Evolutionary conservation across 2,329 filamentous ascomycete species (phyloP).

Genomic region (Lecanicillium sp.): DNA sequence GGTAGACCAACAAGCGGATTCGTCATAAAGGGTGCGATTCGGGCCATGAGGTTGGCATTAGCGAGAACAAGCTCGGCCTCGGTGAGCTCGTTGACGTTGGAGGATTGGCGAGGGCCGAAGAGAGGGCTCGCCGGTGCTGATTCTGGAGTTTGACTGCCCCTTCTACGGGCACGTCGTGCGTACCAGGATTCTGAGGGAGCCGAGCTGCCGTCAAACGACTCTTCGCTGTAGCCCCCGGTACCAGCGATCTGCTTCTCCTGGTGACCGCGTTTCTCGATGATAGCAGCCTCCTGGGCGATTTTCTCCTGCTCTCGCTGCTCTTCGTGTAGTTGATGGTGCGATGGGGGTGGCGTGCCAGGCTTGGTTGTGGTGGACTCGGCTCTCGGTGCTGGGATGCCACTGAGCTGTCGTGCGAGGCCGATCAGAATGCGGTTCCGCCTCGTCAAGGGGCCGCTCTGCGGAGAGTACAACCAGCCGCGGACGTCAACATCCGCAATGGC

Average conservation of each 20-base stretch:
- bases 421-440: conserved; percentile 82
- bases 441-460: conserved; percentile 76
- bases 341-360: conserved; percentile 17
- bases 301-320: conserved; percentile 53
- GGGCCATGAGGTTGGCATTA: conserved; percentile 81
- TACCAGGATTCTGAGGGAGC: conserved; percentile 27
- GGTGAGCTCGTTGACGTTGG: conserved; percentile 54
- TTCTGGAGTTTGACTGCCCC: conserved; percentile 30
- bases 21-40: conserved; percentile 84
- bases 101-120: conserved; percentile 30
- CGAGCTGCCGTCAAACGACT: conserved; percentile 40
- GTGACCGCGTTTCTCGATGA: conserved; percentile 67
- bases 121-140: conserved; percentile 40
- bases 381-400: conserved; percentile 71
- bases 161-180: conserved; percentile 22
- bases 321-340: conserved; percentile 32
- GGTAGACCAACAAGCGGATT: conserved; percentile 70
- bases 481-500: conserved; percentile 92
- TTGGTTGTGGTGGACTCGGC: conserved; percentile 27
- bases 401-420: conserved; percentile 78
- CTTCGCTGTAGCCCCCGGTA: conserved; percentile 69
- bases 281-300: conserved; percentile 68
- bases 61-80: conserved; percentile 71
- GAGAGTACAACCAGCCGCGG: conserved; percentile 88
- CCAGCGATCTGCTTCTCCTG: conserved; percentile 65